Evolutionary conservation across 345 rosid species (phyloP), one percentile per base, ranked within the genome.

Genomic region (Excoecaria agallocha): DNA sequence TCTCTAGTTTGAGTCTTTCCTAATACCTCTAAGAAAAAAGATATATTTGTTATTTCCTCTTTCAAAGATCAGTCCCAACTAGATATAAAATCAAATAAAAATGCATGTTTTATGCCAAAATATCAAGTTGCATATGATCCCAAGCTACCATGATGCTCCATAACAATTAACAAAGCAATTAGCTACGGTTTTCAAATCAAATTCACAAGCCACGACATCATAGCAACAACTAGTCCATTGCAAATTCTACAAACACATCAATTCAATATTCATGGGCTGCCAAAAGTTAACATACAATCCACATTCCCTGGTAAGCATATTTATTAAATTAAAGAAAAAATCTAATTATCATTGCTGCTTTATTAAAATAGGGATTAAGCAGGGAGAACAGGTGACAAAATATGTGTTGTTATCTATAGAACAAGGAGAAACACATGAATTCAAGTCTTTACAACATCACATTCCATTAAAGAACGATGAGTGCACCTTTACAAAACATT

Each of bases 361-460:
- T 76, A 78, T 82, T 69, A 46, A 74, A 62, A 69, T 71, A 74
- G 59, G 66, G 69, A 70, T 72, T 58, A 78, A 65, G 77, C 78
- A 69, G 35, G 69, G 48, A 74, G 49, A 69, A 81, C 61, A 56
- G 65, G 68, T 51, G 60, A 63, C 7, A 65, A 71, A 73, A 72
- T 56, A 76, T 61, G 61, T 60, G 67, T 70, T 76, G 59, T 79
- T 69, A 82, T 82, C 83, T 86, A 81, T 79, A 65, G 68, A 75
- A 72, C 73, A 72, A 54, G 68, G 49, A 79, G 76, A 81, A 68
- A n/a, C 75, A 77, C 62, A 55, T 76, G 63, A 55, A 76, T 68
- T 68, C 72, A 71, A 63, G 81, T 72, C 73, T 83, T 82, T 82
- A 82, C 85, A 82, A 38, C 83, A 75, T 49, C 77, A 65, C 39